These are phyloP conservation scores for Krasilnikovozyma curviuscula DNA, from an alignment of 768 basidiomycete genomes.

Conservation along the genomic window DNA sequence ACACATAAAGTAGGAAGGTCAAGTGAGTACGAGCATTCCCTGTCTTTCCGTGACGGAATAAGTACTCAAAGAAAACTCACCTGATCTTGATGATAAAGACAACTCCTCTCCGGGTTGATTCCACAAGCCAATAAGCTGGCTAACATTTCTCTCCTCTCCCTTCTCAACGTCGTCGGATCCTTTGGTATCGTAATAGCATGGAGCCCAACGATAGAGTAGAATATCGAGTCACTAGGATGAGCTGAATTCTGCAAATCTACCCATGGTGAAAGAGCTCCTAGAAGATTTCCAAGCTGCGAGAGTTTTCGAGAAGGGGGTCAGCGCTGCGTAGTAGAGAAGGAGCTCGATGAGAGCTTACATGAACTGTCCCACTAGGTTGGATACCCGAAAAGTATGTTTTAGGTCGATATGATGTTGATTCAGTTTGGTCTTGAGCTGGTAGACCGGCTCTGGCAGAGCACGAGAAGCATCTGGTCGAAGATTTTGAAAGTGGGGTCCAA, in stretches of 20 bases:
- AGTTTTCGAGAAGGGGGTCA: neutral
- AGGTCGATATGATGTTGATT: too few relatives aligned
- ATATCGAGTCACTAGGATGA: conserved; percentile 30
- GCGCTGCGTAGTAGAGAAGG: conserved; percentile 2
- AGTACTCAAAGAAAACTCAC: conserved; percentile 31
- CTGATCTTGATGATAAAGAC: conserved; percentile 75
- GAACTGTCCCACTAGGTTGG: conserved; percentile 45
- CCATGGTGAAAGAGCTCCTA: conserved; percentile 82
- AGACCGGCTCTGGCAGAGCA: too few relatives aligned
- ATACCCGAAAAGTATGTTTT: conserved; percentile 87
- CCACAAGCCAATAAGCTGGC: conserved; percentile 70
- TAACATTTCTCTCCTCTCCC: conserved; percentile 53
- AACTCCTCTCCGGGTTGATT: conserved; percentile 51
- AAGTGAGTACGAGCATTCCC: neutral
- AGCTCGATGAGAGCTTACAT: conserved; percentile 26
- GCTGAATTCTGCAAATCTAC: conserved; percentile 46
- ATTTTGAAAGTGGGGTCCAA: too few relatives aligned
- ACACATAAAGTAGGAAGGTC: neutral
- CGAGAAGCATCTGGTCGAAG: too few relatives aligned
- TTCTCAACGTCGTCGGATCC: conserved; percentile 43
- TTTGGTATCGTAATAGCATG: conserved; percentile 88
- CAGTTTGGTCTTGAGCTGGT: too few relatives aligned
- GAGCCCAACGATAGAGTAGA: conserved; percentile 69
- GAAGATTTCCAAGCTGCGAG: conserved; percentile 68
- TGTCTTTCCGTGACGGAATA: neutral